Evolutionary conservation across 2,329 filamentous ascomycete species (phyloP).

Genomic region (Sporothrix phasma): DNA sequence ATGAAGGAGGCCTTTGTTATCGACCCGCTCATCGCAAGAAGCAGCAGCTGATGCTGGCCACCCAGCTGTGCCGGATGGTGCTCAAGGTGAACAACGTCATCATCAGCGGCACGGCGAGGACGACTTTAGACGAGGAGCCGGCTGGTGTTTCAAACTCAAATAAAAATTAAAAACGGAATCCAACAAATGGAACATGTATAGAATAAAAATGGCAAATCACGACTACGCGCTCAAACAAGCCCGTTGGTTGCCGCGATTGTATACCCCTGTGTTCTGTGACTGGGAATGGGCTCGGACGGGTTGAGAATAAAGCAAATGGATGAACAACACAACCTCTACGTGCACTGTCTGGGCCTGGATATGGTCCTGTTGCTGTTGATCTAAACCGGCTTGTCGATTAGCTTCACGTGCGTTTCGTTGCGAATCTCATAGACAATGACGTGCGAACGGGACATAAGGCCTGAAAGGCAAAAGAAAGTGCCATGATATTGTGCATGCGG

Average conservation of each 20-base stretch:
- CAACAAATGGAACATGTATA: not conserved
- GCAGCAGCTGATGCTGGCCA: slow-evolving; percentile 91
- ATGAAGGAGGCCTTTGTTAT: slow-evolving; percentile 99
- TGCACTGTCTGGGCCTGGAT: too few relatives aligned
- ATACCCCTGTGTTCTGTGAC: slow-evolving; percentile 6
- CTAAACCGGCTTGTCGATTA: too few relatives aligned
- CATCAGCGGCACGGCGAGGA: slow-evolving; percentile 74
- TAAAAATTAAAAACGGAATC: not conserved
- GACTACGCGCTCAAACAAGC: not conserved
- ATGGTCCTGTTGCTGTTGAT: too few relatives aligned
- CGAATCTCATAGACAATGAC: too few relatives aligned
- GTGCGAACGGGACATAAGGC: too few relatives aligned
- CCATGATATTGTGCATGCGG: not conserved
- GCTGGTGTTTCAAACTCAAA: too few relatives aligned
- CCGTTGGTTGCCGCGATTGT: not conserved
- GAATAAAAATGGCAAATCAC: slow-evolving; percentile 6
- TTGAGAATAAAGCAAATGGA: not conserved
- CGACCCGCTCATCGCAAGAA: slow-evolving; percentile 94
- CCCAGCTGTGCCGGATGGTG: slow-evolving; percentile 96
- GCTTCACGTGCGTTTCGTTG: too few relatives aligned
- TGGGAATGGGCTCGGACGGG: not conserved
- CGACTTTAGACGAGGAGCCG: slow-evolving; percentile 50
- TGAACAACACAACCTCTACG: not conserved
- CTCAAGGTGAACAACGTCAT: slow-evolving; percentile 97
- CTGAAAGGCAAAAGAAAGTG: not conserved